phyloP scores from a whole-genome alignment of 2,329 filamentous ascomycete genomes.

The Metarhizium sp. region DNA sequence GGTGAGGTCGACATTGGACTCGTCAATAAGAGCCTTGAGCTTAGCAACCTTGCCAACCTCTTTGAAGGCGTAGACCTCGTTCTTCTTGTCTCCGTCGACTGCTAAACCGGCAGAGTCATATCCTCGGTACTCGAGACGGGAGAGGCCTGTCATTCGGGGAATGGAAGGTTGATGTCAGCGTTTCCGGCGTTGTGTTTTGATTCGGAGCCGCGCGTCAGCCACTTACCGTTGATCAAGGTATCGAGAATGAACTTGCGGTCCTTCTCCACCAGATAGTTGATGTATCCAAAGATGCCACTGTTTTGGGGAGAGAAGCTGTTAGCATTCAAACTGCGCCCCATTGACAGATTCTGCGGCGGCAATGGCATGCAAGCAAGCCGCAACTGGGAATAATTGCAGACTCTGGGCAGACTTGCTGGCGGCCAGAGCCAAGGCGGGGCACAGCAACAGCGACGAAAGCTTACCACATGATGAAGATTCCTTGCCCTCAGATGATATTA shows the following conservation, averaged over 20 bases:
- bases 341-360: not conserved
- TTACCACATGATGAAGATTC: constrained; percentile 15
- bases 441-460: constrained; percentile 3
- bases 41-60: constrained; percentile 99
- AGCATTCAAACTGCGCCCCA: constrained; percentile 15
- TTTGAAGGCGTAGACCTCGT: constrained; percentile 95
- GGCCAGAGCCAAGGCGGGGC: constrained; percentile 6
- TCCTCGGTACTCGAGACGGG: constrained; percentile 94
- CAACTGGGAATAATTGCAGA: not conserved
- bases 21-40: constrained; percentile 84
- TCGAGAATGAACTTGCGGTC: constrained; percentile 94
- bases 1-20: constrained; percentile 71
- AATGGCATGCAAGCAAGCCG: not conserved
- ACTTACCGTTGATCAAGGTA: constrained; percentile 88
- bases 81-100: constrained; percentile 97
- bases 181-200: not conserved
- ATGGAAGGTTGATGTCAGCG: constrained; percentile 8
- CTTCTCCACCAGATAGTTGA: constrained; percentile 99
- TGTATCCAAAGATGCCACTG: constrained; percentile 95
- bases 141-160: constrained; percentile 55
- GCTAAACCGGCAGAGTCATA: constrained; percentile 97
- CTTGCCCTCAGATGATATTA: constrained; percentile 6
- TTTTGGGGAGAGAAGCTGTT: constrained; percentile 13
- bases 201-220: not conserved
- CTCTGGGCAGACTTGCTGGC: not conserved